Evolutionary conservation across 2,329 filamentous ascomycete genomes (phyloP).

Genomic region (Myrmaecium sp.): DNA sequence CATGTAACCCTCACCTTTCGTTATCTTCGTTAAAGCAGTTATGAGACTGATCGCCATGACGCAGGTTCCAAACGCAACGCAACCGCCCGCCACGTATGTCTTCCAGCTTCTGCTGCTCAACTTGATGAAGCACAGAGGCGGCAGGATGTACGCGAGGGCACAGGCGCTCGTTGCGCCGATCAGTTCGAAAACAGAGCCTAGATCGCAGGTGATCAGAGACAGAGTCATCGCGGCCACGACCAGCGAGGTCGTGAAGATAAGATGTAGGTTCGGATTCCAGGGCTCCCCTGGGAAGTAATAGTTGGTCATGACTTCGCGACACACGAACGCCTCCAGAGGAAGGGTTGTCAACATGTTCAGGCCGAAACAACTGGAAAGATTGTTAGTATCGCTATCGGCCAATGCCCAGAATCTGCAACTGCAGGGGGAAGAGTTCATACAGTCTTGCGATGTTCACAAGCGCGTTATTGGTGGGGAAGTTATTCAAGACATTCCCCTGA

Average conservation of each 20-base stretch:
- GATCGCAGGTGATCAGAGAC: conserved; percentile 75
- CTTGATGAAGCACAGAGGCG: conserved; percentile 89
- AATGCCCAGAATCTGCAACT: conserved; percentile 1
- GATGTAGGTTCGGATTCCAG: conserved; percentile 68
- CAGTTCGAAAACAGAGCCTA: conserved; percentile 87
- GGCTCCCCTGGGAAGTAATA: conserved; percentile 59
- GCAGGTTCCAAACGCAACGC: too few relatives aligned
- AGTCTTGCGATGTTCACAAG: conserved; percentile 91
- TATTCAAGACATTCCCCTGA: conserved; percentile 91
- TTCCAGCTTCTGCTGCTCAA: too few relatives aligned
- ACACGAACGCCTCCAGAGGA: conserved; percentile 93
- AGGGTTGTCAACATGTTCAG: conserved; percentile 98
- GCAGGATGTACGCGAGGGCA: conserved; percentile 85
- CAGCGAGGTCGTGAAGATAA: conserved; percentile 69
- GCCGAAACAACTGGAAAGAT: conserved; percentile 55
- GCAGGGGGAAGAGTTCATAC: conserved; percentile 17
- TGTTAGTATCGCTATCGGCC: not conserved
- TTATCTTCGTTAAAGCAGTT: too few relatives aligned
- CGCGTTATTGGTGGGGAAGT: conserved; percentile 77
- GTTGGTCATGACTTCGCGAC: conserved; percentile 86
- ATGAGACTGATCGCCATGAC: too few relatives aligned
- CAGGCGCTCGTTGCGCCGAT: conserved; percentile 92
- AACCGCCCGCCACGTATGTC: too few relatives aligned
- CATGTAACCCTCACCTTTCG: too few relatives aligned
- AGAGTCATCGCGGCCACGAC: conserved; percentile 65